Base-by-base conservation (phyloP, 202 grass and related monocot genomes). In the Saccharum hybrid region DNA sequence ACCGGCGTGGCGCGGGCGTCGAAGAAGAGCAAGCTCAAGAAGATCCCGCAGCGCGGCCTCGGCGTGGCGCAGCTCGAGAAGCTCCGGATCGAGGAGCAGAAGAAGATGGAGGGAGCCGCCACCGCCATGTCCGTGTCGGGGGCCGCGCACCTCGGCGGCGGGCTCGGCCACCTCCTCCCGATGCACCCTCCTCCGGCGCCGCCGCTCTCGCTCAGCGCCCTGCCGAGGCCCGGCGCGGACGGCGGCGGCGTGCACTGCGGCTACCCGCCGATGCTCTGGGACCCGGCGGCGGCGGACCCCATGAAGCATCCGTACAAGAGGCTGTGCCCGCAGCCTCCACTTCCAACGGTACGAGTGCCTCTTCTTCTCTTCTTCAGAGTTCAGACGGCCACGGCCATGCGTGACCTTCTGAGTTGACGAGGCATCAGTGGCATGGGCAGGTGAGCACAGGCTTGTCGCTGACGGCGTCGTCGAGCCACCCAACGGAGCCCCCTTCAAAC, bases 401-500 rank as follows among this genome's bases (percentile, higher is more conserved):
- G 15, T 16, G 13, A 4, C 41, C 8, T 43, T 43, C 43, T 0
- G 65, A 6, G 28, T 14, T 56, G 30, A 83, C 45, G 51, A 74
- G 45, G 73, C 49, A 12, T 11, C 48, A 36, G 6, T 38, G 43
- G 1, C 26, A 39, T 38, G 57, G 66, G 37, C 51, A 88, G 83
- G 87, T 89, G 87, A 86, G 82, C 79, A 81, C 63, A 28, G 84
- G 81, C 76, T 34, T 87, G 84, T 87, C 87, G 6, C 81, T 88
- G 69, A 86, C 75, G 45, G 83, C 80, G 63, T 66, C 83, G 52
- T 72, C 64, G 68, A 83, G 76, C 83, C 88, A 87, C 76, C 71
- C 43, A 84, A 41, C 37, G 83, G 95, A 98, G 96, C 92, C 83
- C 93, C 96, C 96, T 98, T 95, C 96, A 98, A 98, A 95, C 96